Evolutionary conservation across 345 rosid genomes (phyloP).

Genomic region (Anacardium occidentale): DNA sequence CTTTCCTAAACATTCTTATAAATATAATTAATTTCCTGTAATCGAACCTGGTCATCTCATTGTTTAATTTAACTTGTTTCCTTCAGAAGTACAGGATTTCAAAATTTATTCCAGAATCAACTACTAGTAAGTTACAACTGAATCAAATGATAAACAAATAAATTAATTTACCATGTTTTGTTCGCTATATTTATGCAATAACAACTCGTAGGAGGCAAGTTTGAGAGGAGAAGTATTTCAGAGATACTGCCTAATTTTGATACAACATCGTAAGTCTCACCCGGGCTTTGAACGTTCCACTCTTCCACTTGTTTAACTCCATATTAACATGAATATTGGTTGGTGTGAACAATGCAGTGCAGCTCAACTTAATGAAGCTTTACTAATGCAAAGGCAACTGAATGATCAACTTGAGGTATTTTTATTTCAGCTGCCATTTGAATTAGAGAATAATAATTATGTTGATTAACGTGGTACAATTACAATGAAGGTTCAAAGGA

Average conservation of each 20-base stretch:
- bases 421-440: background rate
- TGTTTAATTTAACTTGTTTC: background rate
- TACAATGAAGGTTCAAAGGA: constrained; percentile 41
- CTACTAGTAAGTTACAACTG: constrained; percentile 35
- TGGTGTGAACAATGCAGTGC: constrained; percentile 28
- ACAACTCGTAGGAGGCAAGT: constrained; percentile 41
- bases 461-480: background rate
- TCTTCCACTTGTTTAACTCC: background rate
- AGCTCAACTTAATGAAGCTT: constrained; percentile 55
- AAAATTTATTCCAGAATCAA: constrained; percentile 52
- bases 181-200: background rate
- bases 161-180: too few relatives aligned
- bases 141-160: too few relatives aligned
- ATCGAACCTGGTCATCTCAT: background rate
- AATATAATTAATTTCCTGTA: background rate
- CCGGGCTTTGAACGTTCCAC: background rate
- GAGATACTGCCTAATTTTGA: constrained; percentile 61
- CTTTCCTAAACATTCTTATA: too few relatives aligned
- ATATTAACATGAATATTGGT: too few relatives aligned
- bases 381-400: constrained; percentile 44
- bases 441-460: background rate
- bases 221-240: constrained; percentile 47
- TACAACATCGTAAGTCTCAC: constrained; percentile 41
- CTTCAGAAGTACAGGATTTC: constrained; percentile 65
- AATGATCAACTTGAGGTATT: constrained; percentile 46